A percentile compares a stretch with the other conserved stretches of the same genome.
Evolutionary conservation across 495 filamentous ascomycete species (phyloP).

Genomic region (Neurospora sp.): DNA sequence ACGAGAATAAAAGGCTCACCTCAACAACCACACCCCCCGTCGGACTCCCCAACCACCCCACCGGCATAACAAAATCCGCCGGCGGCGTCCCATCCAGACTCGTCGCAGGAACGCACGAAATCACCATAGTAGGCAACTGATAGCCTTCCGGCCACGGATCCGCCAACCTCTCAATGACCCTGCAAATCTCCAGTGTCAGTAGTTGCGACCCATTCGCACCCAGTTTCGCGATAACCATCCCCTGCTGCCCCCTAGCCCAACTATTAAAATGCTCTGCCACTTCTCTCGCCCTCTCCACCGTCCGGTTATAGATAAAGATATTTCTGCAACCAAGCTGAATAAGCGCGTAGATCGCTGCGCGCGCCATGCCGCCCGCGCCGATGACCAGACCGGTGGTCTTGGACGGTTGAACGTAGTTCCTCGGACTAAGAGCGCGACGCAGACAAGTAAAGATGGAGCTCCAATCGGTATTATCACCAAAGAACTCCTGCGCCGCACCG

Average conservation of each 20-base stretch:
- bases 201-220: not conserved
- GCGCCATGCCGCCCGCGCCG: constrained; percentile 74
- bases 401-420: constrained; percentile 60
- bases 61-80: constrained; percentile 66
- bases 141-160: constrained; percentile 56
- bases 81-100: constrained; percentile 51
- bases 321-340: constrained; percentile 67
- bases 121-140: constrained; percentile 61
- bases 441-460: constrained; percentile 60
- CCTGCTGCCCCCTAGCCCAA: constrained; percentile 25
- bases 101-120: constrained; percentile 66
- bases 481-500: constrained; percentile 56
- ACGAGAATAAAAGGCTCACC: constrained; percentile 16
- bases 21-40: constrained; percentile 78
- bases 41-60: constrained; percentile 62
- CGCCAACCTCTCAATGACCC: constrained; percentile 46
- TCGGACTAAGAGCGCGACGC: constrained; percentile 64
- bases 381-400: constrained; percentile 62
- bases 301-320: constrained; percentile 74
- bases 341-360: constrained; percentile 70
- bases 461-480: constrained; percentile 83
- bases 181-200: constrained; percentile 37
- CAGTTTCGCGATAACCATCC: constrained; percentile 17
- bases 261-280: constrained; percentile 63
- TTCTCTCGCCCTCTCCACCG: constrained; percentile 46